Conservation (phyloP, 192 early-diverging fungal species). For the Umbelopsis sp. region DNA sequence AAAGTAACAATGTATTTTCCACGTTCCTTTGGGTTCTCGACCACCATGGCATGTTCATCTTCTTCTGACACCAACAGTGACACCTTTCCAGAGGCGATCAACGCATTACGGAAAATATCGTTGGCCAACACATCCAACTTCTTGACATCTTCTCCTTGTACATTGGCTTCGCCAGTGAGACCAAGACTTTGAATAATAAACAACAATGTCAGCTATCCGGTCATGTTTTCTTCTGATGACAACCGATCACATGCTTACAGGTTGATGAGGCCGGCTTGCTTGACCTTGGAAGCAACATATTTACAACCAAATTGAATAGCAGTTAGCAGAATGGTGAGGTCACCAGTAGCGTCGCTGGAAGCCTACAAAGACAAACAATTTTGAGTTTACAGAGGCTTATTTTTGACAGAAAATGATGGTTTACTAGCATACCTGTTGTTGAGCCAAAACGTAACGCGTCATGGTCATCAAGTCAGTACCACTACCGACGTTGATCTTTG, state of each 20-base stretch:
- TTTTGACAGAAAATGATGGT: too few species aligned
- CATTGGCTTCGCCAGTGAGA: constrained; percentile 81
- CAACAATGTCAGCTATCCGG: neutral
- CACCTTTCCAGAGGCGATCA: constrained; percentile 86
- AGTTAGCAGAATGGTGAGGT: constrained; percentile 88
- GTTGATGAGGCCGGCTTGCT: constrained; percentile 95
- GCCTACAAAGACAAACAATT: constrained; percentile 10
- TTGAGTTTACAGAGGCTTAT: too few species aligned
- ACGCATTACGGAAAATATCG: constrained; percentile 97
- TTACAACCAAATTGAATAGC: constrained; percentile 95
- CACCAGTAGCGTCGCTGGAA: constrained; percentile 80
- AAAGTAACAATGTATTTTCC: constrained; percentile 96
- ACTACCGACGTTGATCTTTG: constrained; percentile 36
- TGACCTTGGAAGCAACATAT: constrained; percentile 95
- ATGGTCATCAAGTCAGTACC: constrained; percentile 92
- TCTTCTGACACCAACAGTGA: constrained; percentile 97
- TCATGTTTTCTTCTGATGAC: neutral
- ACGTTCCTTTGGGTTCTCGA: constrained; percentile 68
- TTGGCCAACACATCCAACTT: constrained; percentile 97
- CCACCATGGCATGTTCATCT: constrained; percentile 90
- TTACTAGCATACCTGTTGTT: constrained; percentile 68
- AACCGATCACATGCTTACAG: constrained; percentile 60
- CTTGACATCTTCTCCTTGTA: constrained; percentile 94
- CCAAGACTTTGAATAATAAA: constrained; percentile 65
- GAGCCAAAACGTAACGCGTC: constrained; percentile 87